Base-by-base conservation (phyloP, 768 basidiomycete species). In the Pholiota conissans region DNA sequence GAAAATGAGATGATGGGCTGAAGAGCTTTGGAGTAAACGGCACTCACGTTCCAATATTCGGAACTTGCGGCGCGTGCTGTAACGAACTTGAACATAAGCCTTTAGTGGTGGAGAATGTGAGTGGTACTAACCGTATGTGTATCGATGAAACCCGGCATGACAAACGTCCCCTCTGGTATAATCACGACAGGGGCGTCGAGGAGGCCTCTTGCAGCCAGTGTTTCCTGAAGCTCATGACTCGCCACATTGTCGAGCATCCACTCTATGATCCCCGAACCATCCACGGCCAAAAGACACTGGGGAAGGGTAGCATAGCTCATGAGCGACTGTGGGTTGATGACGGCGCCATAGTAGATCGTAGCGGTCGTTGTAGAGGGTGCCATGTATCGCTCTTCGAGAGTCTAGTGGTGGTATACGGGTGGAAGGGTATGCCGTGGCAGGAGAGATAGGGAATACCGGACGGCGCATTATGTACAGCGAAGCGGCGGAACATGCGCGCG, bases 141-240 rank as follows among this genome's bases (percentile, higher is more conserved):
- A 76, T 97, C 95, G 53, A 95, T 76, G 69, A 96, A 85, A 3
- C 95, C 95, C 5, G 95, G 95, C 66, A 93, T 83, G 55, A 96
- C 65, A 67, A 94, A 95, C 61, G 86, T 78, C 14, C 84, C 84
- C 2, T 77, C 70, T 10, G 69, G 70, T 47, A 87, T 66, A n/a
- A 56, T 55, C 8, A 81, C 66, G 4, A 84, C 65, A 18, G 80
- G 69, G 5, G 80, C 67, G 40, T 81, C 73, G 8, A 71, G 45
- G 18, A 74, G 65, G n/a, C 85, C 88, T 59, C 85, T 82, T 42
- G 72, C 69, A 0, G 76, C 74, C 47, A 90, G 69, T 3, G 75
- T 73, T 18, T 84, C 76, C 67, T 79, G 79, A 7, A 91, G 63
- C 49, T 69, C 67, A 47, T 76, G 69, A 11, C 72, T 65, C 28